Evolutionary conservation across 1,139 yeast genomes (phyloP).

Genomic region (Yamadazyma blattariae): DNA sequence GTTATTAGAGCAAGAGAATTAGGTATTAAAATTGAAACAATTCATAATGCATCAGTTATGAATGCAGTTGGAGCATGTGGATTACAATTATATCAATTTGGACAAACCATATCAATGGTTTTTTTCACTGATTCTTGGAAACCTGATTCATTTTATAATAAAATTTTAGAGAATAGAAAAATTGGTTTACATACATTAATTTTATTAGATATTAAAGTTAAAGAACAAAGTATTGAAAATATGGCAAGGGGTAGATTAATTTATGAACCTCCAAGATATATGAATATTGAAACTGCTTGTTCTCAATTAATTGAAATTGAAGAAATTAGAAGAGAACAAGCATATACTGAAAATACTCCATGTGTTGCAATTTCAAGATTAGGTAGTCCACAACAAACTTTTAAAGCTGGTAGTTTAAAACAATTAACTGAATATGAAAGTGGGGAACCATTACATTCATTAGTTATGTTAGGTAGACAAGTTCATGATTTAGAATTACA

Average conservation of each 20-base stretch:
- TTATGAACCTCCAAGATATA: constrained; percentile 95
- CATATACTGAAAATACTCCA: constrained; percentile 84
- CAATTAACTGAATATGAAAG: constrained; percentile 79
- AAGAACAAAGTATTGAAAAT: constrained; percentile 92
- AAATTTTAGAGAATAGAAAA: constrained; percentile 82
- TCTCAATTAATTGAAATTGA: constrained; percentile 85
- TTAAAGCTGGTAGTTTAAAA: constrained; percentile 80
- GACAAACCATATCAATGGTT: constrained; percentile 93
- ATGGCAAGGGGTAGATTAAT: constrained; percentile 90
- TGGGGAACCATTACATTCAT: constrained; percentile 92
- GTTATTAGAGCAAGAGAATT: constrained; percentile 87
- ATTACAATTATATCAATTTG: constrained; percentile 88
- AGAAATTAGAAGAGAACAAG: constrained; percentile 66
- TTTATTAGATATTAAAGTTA: constrained; percentile 88
- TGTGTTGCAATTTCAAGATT: constrained; percentile 90
- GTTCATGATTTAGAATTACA: constrained; percentile 93
- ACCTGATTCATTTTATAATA: constrained; percentile 92
- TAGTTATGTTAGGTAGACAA: constrained; percentile 87
- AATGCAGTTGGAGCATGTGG: constrained; percentile 99
- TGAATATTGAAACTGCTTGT: constrained; percentile 90
- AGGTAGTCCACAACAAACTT: constrained; percentile 79
- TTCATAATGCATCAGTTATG: constrained; percentile 97
- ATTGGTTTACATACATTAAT: constrained; percentile 90
- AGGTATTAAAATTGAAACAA: constrained; percentile 71
- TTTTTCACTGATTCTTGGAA: constrained; percentile 95